Evolutionary conservation across 441 rosid genomes (phyloP), one percentile per base, ranked within the genome.

Genomic region (Euphorbia schlechtendalii): DNA sequence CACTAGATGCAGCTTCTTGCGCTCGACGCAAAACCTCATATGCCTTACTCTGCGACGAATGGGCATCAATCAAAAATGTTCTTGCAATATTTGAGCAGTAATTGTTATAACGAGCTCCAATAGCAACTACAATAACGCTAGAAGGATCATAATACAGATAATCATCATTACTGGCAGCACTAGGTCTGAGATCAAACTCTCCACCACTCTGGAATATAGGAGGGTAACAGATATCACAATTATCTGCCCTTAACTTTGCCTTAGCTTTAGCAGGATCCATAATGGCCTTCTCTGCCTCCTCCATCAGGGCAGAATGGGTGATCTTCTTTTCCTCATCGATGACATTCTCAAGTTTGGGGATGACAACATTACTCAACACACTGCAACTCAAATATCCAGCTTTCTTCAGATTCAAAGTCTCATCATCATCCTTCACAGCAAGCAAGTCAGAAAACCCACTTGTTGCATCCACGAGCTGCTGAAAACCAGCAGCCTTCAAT

Each of bases 181-280:
- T 89, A 20, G 96, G 96, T 69, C 78, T 87, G n/a, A 92, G 84
- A 79, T 89, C 93, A 77, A 86, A 92, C 66, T 73, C 74, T 13
- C 93, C 96, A 54, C 96, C 96, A 65, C 98, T 92, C 69, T 92
- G 98, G 70, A 92, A 92, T 32, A 92, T 89, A 0, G 98, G 96
- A 59, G 93, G 96, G 67, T 87, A 92, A 64, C 98, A 92, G 57
- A 92, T 89, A 69, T 89, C 98, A 70, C 86, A 86, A 71, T 87
- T 83, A 55, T 83, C 95, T 15, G 89, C 80, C 80, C 67, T 89
- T 69, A 89, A 74, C 86, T 89, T 89, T 59, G 82, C 91, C 72
- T 82, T 78, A 56, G 86, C 88, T 65, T 70, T 84, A 14, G 90
- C 71, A 24, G 98, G 96, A 56, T 92, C 91, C 70, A 86, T 67